Conservation (phyloP, 768 basidiomycete genomes). For the Hebeloma cylindrosporum region DNA sequence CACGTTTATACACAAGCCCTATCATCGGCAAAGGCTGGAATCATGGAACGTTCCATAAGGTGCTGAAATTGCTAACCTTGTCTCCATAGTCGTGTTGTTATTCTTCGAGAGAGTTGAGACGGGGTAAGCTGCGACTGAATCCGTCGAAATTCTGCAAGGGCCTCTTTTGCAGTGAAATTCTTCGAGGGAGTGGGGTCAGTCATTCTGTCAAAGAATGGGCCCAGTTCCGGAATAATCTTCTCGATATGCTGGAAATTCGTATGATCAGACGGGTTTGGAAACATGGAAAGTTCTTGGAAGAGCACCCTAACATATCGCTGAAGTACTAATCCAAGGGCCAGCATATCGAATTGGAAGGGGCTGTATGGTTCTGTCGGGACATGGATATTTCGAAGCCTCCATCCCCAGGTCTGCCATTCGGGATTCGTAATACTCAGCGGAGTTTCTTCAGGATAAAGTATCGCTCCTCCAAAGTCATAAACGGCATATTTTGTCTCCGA, state of each 20-base stretch:
- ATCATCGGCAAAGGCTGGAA: too few relatives aligned
- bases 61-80: too few relatives aligned
- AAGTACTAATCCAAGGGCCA: neutral
- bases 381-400: neutral
- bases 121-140: too few relatives aligned
- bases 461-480: conserved; percentile 10
- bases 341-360: conserved; percentile 6
- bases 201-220: conserved; percentile 1
- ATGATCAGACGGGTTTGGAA: neutral
- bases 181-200: too few relatives aligned
- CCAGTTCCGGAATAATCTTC: conserved; percentile 1
- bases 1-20: too few relatives aligned
- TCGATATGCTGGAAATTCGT: neutral
- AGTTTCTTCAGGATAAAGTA: neutral
- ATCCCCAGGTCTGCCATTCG: too few relatives aligned
- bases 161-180: too few relatives aligned
- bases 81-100: too few relatives aligned
- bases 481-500: conserved; percentile 6
- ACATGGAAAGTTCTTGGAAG: neutral
- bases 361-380: conserved; percentile 3
- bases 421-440: neutral
- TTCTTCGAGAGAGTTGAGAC: too few relatives aligned
- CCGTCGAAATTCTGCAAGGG: too few relatives aligned
- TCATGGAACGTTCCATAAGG: too few relatives aligned
- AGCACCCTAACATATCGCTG: neutral